Evolutionary conservation across 192 early-diverging fungal genomes (phyloP).

Genomic region (Thoreauomyces humboldtii): DNA sequence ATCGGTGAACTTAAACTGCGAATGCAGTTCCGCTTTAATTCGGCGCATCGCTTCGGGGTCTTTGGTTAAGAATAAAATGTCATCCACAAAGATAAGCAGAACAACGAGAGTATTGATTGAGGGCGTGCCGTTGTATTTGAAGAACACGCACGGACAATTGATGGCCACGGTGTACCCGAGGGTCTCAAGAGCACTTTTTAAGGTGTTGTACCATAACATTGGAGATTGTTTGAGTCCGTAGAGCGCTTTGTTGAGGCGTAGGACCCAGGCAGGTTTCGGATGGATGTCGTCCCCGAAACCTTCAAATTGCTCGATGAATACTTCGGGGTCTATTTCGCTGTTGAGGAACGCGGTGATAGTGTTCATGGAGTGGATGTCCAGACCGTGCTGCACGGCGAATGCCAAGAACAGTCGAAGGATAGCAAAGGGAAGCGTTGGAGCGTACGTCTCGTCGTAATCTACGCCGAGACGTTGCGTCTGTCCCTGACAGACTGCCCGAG

Average conservation of each 20-base stretch:
- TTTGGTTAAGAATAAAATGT: constrained; percentile 4
- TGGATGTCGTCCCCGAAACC: not conserved
- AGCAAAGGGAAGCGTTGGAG: no score
- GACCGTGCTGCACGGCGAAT: no score
- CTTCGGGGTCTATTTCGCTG: constrained; percentile 8
- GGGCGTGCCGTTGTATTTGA: not conserved
- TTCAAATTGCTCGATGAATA: constrained; percentile 31
- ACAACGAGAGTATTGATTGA: not conserved
- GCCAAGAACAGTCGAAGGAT: no score
- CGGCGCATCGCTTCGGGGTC: not conserved
- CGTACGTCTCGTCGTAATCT: constrained; percentile 6
- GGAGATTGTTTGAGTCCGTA: constrained; percentile 33
- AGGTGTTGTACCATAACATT: constrained; percentile 6
- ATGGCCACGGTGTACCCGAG: not conserved
- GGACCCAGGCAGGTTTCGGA: not conserved
- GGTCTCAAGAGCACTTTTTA: constrained; percentile 15
- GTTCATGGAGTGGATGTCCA: constrained; percentile 20
- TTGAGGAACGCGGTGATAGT: constrained; percentile 26
- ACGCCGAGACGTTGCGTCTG: not conserved
- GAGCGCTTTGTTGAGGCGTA: not conserved
- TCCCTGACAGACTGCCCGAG: no score
- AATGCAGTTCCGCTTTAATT: not conserved
- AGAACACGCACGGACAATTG: no score
- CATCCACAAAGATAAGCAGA: constrained; percentile 8
- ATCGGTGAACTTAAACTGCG: constrained; percentile 8